Evolutionary conservation across 108 stramenopile species (phyloP).

Genomic region (Craspedostauros australis): DNA sequence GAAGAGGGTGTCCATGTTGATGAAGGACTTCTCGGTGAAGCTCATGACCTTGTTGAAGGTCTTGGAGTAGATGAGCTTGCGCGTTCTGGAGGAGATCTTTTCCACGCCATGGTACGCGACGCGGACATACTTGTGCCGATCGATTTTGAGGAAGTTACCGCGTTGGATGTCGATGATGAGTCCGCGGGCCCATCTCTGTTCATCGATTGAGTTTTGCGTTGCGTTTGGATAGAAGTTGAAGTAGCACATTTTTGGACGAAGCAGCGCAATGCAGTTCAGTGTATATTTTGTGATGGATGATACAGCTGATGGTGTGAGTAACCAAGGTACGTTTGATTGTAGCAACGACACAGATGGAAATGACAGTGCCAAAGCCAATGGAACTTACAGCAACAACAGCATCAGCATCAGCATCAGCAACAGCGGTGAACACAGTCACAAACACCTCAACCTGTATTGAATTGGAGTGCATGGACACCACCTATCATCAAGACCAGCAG

Average conservation of each 20-base stretch:
- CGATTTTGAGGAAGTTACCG: constrained; percentile 94
- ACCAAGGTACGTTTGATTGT: no score
- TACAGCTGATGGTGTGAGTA: no score
- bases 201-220: background rate
- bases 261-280: background rate
- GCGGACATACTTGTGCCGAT: constrained; percentile 93
- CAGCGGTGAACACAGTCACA: no score
- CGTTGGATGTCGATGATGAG: constrained; percentile 92
- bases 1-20: constrained; percentile 93
- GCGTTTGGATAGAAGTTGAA: background rate
- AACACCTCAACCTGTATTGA: no score
- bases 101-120: constrained; percentile 88
- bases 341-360: no score
- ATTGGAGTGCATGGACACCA: no score
- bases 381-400: no score
- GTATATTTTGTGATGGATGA: no score
- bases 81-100: constrained; percentile 55
- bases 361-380: no score
- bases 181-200: constrained; percentile 70
- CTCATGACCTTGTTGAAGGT: constrained; percentile 81
- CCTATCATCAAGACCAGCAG: no score
- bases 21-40: constrained; percentile 83
- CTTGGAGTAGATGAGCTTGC: constrained; percentile 67
- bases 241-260: background rate
- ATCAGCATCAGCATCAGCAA: no score